These are phyloP conservation scores for Hanseniaspora singularis DNA, from an alignment of 805 yeast species.

Conservation along the genomic window DNA sequence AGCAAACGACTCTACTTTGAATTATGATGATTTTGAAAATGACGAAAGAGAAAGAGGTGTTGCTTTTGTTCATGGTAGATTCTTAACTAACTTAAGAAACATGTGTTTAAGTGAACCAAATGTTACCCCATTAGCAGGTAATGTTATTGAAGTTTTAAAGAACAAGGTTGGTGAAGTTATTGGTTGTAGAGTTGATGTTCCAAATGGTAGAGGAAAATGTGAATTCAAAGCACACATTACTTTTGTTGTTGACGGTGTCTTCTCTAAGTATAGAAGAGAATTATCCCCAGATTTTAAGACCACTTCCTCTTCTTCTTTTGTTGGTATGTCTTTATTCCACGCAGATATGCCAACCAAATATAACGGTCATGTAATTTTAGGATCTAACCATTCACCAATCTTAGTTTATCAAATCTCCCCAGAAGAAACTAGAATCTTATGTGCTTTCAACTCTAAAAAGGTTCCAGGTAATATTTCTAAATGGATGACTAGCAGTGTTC, in stretches of 20 bases:
- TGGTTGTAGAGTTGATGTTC: constrained; percentile 58
- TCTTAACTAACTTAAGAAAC: constrained; percentile 60
- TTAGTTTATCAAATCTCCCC: constrained; percentile 78
- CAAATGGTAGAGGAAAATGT: constrained; percentile 30
- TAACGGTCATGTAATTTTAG: constrained; percentile 84
- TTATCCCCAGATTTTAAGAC: constrained; percentile 53
- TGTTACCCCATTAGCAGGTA: constrained; percentile 71
- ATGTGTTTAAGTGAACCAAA: constrained; percentile 61
- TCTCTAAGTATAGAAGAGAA: constrained; percentile 78
- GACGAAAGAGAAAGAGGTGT: constrained; percentile 55
- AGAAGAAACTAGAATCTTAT: constrained; percentile 72
- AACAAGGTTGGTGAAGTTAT: constrained; percentile 46
- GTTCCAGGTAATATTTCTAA: constrained; percentile 58
- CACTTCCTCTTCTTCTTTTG: constrained; percentile 65
- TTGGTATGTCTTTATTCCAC: constrained; percentile 64
- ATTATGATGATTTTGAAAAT: constrained; percentile 43
- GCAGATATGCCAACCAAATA: constrained; percentile 62
- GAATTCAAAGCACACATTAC: constrained; percentile 52
- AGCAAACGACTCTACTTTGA: constrained; percentile 39
- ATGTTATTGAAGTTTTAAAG: constrained; percentile 54
- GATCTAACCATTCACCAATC: constrained; percentile 69
- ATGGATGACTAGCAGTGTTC: constrained; percentile 50
- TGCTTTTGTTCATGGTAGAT: constrained; percentile 87
- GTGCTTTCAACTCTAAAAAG: constrained; percentile 66
- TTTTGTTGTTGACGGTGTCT: constrained; percentile 83